A percentile compares a stretch with the other conserved stretches of the same genome.
Conservation (phyloP, 2,329 filamentous ascomycete genomes). For the Phoma sp. region DNA sequence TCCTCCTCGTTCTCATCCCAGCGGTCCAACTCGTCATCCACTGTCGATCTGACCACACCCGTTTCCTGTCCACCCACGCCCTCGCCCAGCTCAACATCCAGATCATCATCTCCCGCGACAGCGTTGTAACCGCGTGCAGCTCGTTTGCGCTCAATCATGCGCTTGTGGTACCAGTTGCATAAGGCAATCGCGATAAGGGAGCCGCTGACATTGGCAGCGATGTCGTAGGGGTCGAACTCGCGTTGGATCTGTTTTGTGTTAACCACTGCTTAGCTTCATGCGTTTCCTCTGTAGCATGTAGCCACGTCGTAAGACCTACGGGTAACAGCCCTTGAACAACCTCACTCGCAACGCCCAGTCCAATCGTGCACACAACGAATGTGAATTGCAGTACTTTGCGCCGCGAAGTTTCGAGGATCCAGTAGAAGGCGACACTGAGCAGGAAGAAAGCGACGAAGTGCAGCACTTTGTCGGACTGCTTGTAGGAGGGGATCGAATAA, state of each 20-base stretch:
- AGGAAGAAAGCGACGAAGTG: constrained; percentile 90
- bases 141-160: constrained; percentile 90
- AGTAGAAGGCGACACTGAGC: constrained; percentile 89
- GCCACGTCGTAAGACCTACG: constrained; percentile 34
- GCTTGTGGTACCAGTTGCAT: constrained; percentile 90
- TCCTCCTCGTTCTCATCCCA: constrained; percentile 87
- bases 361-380: constrained; percentile 76
- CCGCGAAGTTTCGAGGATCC: constrained; percentile 90
- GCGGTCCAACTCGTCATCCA: constrained; percentile 87
- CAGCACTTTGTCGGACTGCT: constrained; percentile 81
- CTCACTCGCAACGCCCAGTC: constrained; percentile 75
- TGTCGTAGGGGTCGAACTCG: constrained; percentile 78
- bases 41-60: constrained; percentile 59
- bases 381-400: constrained; percentile 85
- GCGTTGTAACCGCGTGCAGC: constrained; percentile 74
- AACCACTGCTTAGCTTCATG: too few relatives aligned
- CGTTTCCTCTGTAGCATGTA: too few relatives aligned
- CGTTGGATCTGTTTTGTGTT: constrained; percentile 51
- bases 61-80: constrained; percentile 65
- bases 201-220: constrained; percentile 85
- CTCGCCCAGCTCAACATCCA: constrained; percentile 78
- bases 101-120: constrained; percentile 67
- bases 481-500: constrained; percentile 64
- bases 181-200: constrained; percentile 73
- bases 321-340: constrained; percentile 76